Evolutionary conservation across 2,329 filamentous ascomycete species (phyloP).

Genomic region (Botrytis deweyae): DNA sequence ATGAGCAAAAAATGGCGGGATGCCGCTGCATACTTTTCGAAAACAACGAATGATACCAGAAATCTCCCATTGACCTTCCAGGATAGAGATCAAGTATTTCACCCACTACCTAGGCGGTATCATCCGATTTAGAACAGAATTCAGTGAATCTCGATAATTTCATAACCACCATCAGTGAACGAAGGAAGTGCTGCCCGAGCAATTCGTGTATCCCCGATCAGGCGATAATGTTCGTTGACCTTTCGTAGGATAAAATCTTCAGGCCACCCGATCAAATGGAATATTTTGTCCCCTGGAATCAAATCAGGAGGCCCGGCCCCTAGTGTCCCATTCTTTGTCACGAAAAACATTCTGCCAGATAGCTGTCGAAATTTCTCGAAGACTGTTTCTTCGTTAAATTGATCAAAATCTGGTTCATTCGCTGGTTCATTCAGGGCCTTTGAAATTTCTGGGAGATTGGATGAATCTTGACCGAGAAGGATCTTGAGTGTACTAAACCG

Average conservation of each 20-base stretch:
- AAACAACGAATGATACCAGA: neutral
- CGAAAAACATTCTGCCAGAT: too few species aligned
- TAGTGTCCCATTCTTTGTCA: neutral
- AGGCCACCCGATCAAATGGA: rapidly evolving
- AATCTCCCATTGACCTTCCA: too few species aligned
- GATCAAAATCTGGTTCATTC: too few species aligned
- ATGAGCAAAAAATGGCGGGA: too few species aligned
- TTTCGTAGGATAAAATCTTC: neutral
- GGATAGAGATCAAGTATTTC: neutral
- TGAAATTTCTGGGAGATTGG: too few species aligned
- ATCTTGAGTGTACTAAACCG: too few species aligned
- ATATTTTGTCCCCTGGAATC: neutral
- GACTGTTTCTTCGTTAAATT: too few species aligned
- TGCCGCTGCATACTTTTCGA: neutral
- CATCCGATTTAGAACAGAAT: neutral
- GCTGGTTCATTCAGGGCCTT: too few species aligned
- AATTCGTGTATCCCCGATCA: neutral
- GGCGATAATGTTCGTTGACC: rapidly evolving
- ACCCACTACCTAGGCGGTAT: neutral
- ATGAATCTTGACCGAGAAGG: too few species aligned
- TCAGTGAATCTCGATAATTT: neutral
- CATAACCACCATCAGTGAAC: neutral
- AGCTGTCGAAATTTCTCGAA: too few species aligned
- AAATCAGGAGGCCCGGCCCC: rapidly evolving
- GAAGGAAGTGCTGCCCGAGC: neutral